Evolutionary conservation across 202 grass and related monocot genomes (phyloP).

Genomic region (Schoenoplectus triqueter): DNA sequence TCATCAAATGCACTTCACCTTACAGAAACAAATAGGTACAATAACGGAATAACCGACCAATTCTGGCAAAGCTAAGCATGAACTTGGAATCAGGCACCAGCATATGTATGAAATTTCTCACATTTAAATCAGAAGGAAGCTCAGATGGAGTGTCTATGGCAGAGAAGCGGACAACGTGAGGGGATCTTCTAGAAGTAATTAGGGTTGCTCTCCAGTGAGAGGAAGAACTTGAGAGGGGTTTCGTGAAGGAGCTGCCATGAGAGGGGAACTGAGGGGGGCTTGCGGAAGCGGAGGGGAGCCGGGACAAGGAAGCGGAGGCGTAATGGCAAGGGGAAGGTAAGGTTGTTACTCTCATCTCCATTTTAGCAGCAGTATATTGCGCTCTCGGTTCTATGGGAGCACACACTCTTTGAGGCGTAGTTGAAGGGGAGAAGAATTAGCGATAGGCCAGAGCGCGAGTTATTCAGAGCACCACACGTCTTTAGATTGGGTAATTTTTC

Average conservation of each 20-base stretch:
- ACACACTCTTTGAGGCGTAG: neutral
- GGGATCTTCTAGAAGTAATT: conserved; percentile 13
- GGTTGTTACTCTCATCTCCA: neutral
- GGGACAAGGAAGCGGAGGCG: neutral
- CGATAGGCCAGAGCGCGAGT: neutral
- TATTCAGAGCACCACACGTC: neutral
- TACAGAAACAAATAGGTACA: neutral
- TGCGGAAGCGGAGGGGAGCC: too few relatives aligned
- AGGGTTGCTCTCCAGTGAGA: conserved; percentile 24
- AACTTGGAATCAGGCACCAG: neutral
- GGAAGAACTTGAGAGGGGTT: conserved; percentile 24
- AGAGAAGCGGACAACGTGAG: neutral
- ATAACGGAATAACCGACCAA: neutral
- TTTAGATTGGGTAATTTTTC: too few relatives aligned
- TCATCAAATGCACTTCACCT: neutral
- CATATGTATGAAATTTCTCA: neutral
- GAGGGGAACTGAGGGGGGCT: conserved; percentile 1
- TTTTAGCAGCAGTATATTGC: neutral
- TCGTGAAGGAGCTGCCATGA: neutral
- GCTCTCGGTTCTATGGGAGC: neutral
- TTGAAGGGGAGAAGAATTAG: neutral
- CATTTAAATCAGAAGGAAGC: neutral
- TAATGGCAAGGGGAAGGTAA: conserved; percentile 26
- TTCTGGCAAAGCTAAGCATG: neutral
- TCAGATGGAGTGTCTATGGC: conserved; percentile 16